Evolutionary conservation across 768 basidiomycete species (phyloP).

Genomic region (Lactarius quietus): DNA sequence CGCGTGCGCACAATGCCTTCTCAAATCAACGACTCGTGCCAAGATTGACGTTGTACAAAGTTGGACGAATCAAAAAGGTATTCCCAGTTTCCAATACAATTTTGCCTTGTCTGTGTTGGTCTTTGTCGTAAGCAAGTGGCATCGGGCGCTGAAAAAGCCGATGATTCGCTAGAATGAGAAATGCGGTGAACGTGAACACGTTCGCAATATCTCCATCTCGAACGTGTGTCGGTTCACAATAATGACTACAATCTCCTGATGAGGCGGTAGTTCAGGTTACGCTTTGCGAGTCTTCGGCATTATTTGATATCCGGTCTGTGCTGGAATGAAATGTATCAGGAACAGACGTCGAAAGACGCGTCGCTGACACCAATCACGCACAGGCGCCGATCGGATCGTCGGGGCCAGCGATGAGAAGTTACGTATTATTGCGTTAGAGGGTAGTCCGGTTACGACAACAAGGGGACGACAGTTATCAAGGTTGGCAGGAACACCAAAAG

Average conservation of each 20-base stretch:
- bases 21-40: not conserved
- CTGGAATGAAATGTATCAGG: not conserved
- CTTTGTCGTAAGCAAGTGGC: not conserved
- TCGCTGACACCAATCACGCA: constrained; percentile 9
- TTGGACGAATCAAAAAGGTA: not conserved
- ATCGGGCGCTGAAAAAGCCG: not conserved
- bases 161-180: not conserved
- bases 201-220: constrained; percentile 1
- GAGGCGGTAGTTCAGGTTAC: not conserved
- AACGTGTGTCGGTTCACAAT: constrained; percentile 11
- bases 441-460: not conserved
- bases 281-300: constrained; percentile 2
- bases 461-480: constrained; percentile 7
- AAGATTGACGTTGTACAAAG: not conserved
- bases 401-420: not conserved
- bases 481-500: constrained; percentile 7
- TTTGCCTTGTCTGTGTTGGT: not conserved
- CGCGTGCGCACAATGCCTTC: not conserved
- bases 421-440: not conserved
- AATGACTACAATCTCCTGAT: not conserved
- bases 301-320: constrained; percentile 11
- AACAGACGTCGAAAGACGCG: not conserved
- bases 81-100: not conserved
- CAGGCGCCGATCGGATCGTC: not conserved
- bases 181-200: not conserved